These are phyloP conservation scores for Salix caprea DNA, from an alignment of 345 rosid genomes.

Conservation along the genomic window DNA sequence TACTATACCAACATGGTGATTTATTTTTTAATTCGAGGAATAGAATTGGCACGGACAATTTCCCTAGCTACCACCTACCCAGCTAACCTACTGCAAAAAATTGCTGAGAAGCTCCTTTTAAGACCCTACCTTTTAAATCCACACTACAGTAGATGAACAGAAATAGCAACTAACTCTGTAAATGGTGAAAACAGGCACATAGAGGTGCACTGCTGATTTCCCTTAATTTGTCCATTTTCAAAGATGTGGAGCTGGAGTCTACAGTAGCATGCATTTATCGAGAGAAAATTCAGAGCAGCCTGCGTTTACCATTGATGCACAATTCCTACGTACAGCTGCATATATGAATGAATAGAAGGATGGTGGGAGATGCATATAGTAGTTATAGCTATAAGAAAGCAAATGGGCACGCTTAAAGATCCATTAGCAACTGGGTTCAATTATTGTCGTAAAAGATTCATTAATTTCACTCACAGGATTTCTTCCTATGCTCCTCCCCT, in stretches of 20 bases:
- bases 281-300: neutral
- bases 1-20: neutral
- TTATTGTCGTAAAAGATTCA: slow-evolving; percentile 29
- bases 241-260: neutral
- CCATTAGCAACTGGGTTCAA: slow-evolving; percentile 30
- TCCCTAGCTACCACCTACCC: neutral
- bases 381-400: neutral
- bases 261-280: slow-evolving; percentile 25
- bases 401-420: neutral
- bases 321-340: neutral
- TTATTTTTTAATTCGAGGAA: neutral
- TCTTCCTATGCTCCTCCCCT: neutral
- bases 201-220: neutral
- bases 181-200: neutral
- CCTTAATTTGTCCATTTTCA: neutral
- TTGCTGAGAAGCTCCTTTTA: neutral
- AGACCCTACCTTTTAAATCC: neutral
- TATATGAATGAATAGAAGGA: neutral
- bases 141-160: neutral
- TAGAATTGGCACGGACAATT: neutral
- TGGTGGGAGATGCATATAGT: neutral
- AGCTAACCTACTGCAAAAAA: neutral
- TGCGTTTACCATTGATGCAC: neutral
- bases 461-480: slow-evolving; percentile 11
- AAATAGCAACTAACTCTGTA: neutral